These are phyloP conservation scores for Grigorovia yakushimaensis DNA, from an alignment of 805 yeast species.

Conservation along the genomic window DNA sequence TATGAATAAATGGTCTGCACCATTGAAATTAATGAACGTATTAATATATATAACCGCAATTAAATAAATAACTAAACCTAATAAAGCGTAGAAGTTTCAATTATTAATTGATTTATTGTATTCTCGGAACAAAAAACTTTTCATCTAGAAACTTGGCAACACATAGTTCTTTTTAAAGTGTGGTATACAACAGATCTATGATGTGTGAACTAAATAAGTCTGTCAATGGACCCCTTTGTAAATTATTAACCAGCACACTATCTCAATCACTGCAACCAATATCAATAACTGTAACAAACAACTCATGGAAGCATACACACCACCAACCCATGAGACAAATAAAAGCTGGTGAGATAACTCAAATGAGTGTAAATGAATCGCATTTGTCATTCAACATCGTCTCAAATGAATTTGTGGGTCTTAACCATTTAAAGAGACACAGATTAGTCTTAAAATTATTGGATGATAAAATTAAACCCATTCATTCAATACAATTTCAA, in stretches of 20 bases:
- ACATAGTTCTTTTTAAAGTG: too few species aligned
- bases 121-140: too few species aligned
- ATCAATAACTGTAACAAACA: conserved; percentile 53
- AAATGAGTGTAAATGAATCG: background rate
- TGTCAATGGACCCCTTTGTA: background rate
- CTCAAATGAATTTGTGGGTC: conserved; percentile 56
- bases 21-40: too few species aligned
- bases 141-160: too few species aligned
- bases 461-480: conserved; percentile 62
- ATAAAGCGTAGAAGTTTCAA: too few species aligned
- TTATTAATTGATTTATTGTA: too few species aligned
- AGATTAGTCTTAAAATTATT: conserved; percentile 59
- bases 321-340: conserved; percentile 69
- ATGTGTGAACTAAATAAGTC: background rate
- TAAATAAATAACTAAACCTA: too few species aligned
- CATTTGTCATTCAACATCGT: conserved; percentile 43
- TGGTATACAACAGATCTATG: background rate
- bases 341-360: conserved; percentile 75
- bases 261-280: background rate
- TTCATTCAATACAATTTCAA: conserved; percentile 82
- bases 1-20: too few species aligned
- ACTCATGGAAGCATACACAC: conserved; percentile 79
- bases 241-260: background rate
- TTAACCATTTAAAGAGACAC: conserved; percentile 65
- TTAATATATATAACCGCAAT: too few species aligned